phyloP scores from a whole-genome alignment of 2,329 filamentous ascomycete species.

The Fusarium sambucinum region DNA sequence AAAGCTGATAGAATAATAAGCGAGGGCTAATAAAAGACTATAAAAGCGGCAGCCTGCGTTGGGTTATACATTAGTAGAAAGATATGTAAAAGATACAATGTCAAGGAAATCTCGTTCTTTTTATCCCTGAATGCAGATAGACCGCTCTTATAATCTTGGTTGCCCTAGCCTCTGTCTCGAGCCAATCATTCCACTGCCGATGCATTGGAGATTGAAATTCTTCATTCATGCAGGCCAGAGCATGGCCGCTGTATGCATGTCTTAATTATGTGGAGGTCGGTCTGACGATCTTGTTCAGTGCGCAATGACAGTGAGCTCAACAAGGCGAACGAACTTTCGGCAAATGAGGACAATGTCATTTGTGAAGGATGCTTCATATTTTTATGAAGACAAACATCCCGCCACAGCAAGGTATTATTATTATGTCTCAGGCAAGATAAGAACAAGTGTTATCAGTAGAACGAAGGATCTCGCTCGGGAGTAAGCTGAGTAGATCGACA shows the following conservation, averaged over 20 bases:
- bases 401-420: too few species aligned
- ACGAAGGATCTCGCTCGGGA: not conserved
- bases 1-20: too few species aligned
- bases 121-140: not conserved
- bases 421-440: not conserved
- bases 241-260: not conserved
- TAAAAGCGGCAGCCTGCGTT: too few species aligned
- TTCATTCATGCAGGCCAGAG: not conserved
- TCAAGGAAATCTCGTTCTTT: not conserved
- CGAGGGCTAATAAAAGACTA: too few species aligned
- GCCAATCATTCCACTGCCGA: not conserved
- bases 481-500: not conserved
- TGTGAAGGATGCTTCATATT: not conserved
- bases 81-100: too few species aligned
- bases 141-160: not conserved
- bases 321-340: too few species aligned
- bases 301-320: not conserved
- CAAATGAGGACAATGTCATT: not conserved
- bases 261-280: not conserved
- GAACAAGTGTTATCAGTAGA: not conserved
- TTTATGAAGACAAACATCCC: too few species aligned
- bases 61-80: too few species aligned
- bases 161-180: accelerated
- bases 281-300: not conserved
- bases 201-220: not conserved